These are phyloP conservation scores for Vanderwaltozyma yarrowii DNA, from an alignment of 805 yeast genomes.

Conservation along the genomic window DNA sequence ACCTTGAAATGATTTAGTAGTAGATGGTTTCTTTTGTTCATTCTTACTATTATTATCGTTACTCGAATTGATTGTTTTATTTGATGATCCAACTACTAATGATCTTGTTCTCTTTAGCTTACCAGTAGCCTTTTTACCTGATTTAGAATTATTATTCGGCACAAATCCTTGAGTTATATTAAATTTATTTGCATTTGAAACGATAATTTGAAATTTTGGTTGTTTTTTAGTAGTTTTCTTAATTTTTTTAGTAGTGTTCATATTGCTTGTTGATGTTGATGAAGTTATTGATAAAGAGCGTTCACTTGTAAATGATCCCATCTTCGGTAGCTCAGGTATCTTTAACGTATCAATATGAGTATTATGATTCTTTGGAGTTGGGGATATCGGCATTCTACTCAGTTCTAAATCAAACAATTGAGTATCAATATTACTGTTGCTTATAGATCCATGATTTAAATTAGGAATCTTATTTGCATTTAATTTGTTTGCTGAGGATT, in stretches of 20 bases:
- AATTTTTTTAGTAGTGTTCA: neutral
- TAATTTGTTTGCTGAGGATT: slow-evolving; percentile 15
- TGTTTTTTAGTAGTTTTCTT: slow-evolving; percentile 12
- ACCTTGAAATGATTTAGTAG: neutral
- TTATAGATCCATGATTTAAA: slow-evolving; percentile 5
- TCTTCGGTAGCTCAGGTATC: slow-evolving; percentile 28
- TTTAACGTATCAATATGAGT: slow-evolving; percentile 5
- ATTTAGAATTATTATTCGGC: slow-evolving; percentile 6
- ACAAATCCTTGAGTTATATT: slow-evolving; percentile 7
- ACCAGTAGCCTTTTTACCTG: slow-evolving; percentile 5
- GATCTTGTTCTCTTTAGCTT: slow-evolving; percentile 22
- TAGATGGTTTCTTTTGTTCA: neutral
- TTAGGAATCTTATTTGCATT: slow-evolving; percentile 12
- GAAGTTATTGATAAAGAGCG: slow-evolving; percentile 6
- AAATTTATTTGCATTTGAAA: slow-evolving; percentile 26
- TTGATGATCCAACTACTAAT: slow-evolving; percentile 10
- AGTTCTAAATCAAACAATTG: slow-evolving; percentile 12
- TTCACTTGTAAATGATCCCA: slow-evolving; percentile 29
- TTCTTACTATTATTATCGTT: neutral
- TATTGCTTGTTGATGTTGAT: neutral
- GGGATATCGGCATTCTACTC: slow-evolving; percentile 19
- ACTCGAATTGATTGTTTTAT: neutral
- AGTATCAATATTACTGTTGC: slow-evolving; percentile 10
- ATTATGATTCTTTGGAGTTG: slow-evolving; percentile 22
- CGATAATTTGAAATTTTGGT: slow-evolving; percentile 29